Conservation (phyloP, 2,329 filamentous ascomycete species). For the Phialocephala subalpina region DNA sequence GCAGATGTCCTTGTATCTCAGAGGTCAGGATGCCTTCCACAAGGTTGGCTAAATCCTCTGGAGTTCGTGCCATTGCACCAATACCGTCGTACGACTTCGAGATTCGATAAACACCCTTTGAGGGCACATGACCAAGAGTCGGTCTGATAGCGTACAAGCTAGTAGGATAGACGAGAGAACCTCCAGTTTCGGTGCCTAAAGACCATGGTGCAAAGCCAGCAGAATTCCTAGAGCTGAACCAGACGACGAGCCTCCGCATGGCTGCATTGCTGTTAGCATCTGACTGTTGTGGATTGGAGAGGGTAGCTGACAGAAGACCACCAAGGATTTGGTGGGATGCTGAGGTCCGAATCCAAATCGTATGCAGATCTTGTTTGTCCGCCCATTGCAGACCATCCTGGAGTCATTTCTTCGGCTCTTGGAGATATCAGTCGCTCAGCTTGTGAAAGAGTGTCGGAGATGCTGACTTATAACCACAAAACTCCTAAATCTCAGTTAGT, state of each 20-base stretch:
- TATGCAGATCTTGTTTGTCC: conserved; percentile 58
- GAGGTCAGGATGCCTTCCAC: conserved; percentile 19
- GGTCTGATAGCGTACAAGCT: conserved; percentile 73
- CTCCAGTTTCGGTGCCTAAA: conserved; percentile 60
- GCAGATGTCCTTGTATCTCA: background rate
- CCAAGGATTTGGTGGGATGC: background rate
- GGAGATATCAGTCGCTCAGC: conserved; percentile 44
- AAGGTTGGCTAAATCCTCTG: conserved; percentile 33
- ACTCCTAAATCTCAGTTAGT: conserved; percentile 14
- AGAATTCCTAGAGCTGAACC: conserved; percentile 61
- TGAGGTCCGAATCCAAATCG: conserved; percentile 53
- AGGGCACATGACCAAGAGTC: conserved; percentile 67
- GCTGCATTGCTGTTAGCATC: conserved; percentile 46
- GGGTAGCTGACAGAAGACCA: background rate
- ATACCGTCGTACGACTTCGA: conserved; percentile 34
- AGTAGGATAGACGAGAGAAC: conserved; percentile 65
- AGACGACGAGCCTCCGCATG: conserved; percentile 59
- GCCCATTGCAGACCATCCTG: conserved; percentile 68
- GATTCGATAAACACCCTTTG: conserved; percentile 63
- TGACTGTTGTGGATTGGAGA: background rate
- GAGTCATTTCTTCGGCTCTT: conserved; percentile 61
- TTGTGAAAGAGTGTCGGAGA: conserved; percentile 12
- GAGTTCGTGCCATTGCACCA: conserved; percentile 37
- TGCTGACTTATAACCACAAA: conserved; percentile 21
- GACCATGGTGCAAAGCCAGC: conserved; percentile 61